Evolutionary conservation across 257 asterid genomes (phyloP).

Genomic region (Capsicum chinense): DNA sequence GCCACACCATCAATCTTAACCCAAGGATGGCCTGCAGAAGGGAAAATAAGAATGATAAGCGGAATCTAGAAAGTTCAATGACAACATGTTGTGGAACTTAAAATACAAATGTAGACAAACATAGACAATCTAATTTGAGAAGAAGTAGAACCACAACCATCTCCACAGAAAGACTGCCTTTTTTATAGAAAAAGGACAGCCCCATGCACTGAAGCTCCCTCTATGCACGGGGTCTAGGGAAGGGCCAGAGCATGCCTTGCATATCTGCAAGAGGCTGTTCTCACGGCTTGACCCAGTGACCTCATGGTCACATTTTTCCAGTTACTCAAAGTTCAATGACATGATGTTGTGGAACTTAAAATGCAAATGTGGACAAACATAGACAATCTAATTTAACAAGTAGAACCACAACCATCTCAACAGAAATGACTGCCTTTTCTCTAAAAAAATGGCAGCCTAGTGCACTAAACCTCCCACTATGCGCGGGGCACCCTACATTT

Average conservation of each 20-base stretch:
- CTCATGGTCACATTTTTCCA: no score
- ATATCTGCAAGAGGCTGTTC: no score
- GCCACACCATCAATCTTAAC: constrained; percentile 76
- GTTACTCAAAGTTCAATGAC: background rate
- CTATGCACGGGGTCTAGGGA: no score
- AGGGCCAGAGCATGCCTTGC: no score
- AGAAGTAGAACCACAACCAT: constrained; percentile 16
- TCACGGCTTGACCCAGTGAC: no score
- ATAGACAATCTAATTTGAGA: background rate
- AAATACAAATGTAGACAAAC: background rate
- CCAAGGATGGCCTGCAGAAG: constrained; percentile 77
- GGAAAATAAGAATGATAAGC: background rate
- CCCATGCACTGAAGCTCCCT: no score
- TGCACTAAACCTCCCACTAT: no score
- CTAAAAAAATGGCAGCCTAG: background rate
- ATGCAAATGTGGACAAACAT: background rate
- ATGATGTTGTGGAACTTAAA: background rate
- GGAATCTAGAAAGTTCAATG: background rate
- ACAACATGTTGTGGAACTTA: background rate
- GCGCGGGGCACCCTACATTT: no score
- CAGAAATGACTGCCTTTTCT: background rate
- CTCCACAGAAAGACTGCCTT: background rate
- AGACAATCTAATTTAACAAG: background rate
- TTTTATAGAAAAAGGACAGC: no score
- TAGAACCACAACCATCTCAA: constrained; percentile 17